Percentiles rank a stretch among this genome's conserved stretches.
Conservation (phyloP, 768 basidiomycete genomes). For the Lactarius sp. region DNA sequence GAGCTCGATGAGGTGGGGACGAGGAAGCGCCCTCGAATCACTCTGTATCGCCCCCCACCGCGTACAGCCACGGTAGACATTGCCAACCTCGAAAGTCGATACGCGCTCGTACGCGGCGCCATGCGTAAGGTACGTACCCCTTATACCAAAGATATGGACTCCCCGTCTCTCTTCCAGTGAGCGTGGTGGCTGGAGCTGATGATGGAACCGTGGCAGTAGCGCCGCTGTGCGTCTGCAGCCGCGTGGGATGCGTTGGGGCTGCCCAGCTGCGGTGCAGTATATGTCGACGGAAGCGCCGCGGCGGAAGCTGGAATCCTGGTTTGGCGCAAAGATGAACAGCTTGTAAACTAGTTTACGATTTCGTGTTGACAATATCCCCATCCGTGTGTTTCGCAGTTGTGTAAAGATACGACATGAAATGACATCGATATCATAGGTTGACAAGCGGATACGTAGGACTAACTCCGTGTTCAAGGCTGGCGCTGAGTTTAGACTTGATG, state of each 20-base stretch:
- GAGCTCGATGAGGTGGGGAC: not conserved
- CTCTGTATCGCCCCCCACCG: constrained; percentile 19
- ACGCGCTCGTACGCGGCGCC: constrained; percentile 10
- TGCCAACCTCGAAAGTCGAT: constrained; percentile 8
- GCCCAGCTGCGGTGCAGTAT: constrained; percentile 31
- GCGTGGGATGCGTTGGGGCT: constrained; percentile 29
- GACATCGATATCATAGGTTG: too few relatives aligned
- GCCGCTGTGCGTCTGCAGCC: constrained; percentile 27
- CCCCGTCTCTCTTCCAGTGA: not conserved
- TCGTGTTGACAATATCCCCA: not conserved
- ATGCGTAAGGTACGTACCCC: constrained; percentile 18
- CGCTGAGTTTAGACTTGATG: too few relatives aligned
- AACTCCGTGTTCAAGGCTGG: too few relatives aligned
- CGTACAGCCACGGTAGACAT: constrained; percentile 10
- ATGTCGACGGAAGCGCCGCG: constrained; percentile 21
- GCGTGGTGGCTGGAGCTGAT: not conserved
- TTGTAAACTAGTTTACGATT: not conserved
- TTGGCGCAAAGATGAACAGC: not conserved
- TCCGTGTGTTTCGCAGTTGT: not conserved
- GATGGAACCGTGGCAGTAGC: constrained; percentile 30
- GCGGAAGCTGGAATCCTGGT: constrained; percentile 6
- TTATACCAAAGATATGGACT: too few relatives aligned
- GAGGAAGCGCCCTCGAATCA: constrained; percentile 15
- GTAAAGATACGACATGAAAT: not conserved
- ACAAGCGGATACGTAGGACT: too few relatives aligned